Evolutionary conservation across 2,329 filamentous ascomycete genomes (phyloP), one percentile per base, ranked within the genome.

Genomic region (Diaporthe batatas): DNA sequence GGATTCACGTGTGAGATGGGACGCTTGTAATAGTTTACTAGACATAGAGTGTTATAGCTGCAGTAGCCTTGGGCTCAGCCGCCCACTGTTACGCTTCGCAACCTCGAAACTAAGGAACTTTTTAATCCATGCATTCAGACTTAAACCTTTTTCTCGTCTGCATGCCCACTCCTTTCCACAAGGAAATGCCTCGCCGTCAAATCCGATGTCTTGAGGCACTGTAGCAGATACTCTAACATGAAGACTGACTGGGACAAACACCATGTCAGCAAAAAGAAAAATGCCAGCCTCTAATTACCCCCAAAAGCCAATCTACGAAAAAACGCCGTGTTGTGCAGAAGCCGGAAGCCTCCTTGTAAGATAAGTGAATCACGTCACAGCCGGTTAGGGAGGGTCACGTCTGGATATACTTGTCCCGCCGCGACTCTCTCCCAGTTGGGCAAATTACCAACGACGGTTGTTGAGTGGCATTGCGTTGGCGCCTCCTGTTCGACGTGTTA

Each of bases 381-480:
- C 49, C 25, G 54, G 23, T 47, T 67, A 59, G 57, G 42, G 23
- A 53, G 44, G 44, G 23, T 53, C 42, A 36, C 57, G 42, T 29
- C 58, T 39, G 49, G 57, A 12, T 42, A 29, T 23, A 32, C 23
- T 51, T 16, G 36, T 70, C 51, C 21, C 6, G 25, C 34, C 32
- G 44, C 47, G 14, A 59, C n/a, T 55, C 18, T 23, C 29, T 34
- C 36, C 12, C 39, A 65, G 34, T 57, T 39, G 29, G 53, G 49
- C 47, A 58, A 75, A 78, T 83, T 86, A 88, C 87, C 86, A 88
- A 75, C 86, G 85, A 77, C 86, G 85, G 79, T 83, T 86, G 78
- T 83, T 82, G 44, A 89, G 79, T 70, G 86, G 86, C 79, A 85
- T 80, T 77, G 84, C 85, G 79, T 89, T 88, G 79, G 86, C 84